Evolutionary conservation across 805 yeast genomes (phyloP).

Genomic region (Kodamaea kaohsiungensis): DNA sequence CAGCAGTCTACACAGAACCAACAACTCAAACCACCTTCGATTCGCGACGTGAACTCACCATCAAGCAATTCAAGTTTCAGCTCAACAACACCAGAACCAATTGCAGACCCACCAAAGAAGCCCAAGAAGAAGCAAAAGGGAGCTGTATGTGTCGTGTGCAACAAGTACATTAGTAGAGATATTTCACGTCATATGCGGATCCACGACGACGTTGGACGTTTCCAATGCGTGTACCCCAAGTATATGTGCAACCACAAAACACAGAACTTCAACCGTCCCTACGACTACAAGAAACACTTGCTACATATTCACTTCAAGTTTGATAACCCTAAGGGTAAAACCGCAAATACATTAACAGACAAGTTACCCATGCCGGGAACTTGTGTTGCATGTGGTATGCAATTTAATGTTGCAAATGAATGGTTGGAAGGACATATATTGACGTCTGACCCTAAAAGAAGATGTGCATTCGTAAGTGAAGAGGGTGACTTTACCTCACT

Average conservation of each 20-base stretch:
- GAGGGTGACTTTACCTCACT: neutral
- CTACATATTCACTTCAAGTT: constrained; percentile 44
- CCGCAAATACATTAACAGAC: constrained; percentile 42
- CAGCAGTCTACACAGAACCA: neutral
- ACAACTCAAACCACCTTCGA: neutral
- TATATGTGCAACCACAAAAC: constrained; percentile 43
- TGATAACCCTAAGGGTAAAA: constrained; percentile 41
- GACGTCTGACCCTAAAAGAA: constrained; percentile 16
- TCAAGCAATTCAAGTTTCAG: neutral
- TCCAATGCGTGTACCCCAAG: constrained; percentile 44
- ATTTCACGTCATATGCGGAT: constrained; percentile 44
- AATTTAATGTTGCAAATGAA: constrained; percentile 44
- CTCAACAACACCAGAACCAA: constrained; percentile 3
- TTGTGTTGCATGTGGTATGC: constrained; percentile 49
- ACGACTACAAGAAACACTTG: constrained; percentile 46
- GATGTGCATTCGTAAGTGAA: constrained; percentile 9
- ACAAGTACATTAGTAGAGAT: constrained; percentile 42
- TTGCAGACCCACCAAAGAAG: neutral
- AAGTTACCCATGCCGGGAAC: constrained; percentile 39
- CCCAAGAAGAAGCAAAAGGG: constrained; percentile 26
- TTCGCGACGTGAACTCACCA: constrained; percentile 1
- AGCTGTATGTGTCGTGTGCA: constrained; percentile 40
- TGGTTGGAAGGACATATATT: constrained; percentile 61
- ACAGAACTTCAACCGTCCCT: constrained; percentile 45
- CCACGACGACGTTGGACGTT: constrained; percentile 45